Evolutionary conservation across 2,329 filamentous ascomycete genomes (phyloP).

Genomic region (Orbilia javanica): DNA sequence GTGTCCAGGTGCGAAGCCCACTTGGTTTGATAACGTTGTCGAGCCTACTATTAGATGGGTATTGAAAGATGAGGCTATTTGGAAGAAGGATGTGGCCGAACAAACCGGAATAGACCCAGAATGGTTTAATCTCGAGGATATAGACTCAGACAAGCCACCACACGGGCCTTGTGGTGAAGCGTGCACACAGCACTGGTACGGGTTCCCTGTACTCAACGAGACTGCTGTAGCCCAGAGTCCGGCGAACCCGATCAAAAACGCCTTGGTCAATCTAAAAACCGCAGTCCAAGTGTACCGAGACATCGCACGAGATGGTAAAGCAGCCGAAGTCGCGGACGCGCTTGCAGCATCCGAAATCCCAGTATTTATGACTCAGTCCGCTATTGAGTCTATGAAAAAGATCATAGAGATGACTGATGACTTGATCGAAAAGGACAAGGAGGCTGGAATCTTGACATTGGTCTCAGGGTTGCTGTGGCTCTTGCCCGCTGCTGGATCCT

Average conservation of each 20-base stretch:
- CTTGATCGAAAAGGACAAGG: not conserved
- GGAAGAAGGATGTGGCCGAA: slow-evolving; percentile 9
- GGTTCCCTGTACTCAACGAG: slow-evolving; percentile 1
- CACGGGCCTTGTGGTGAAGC: not conserved
- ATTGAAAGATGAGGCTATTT: not conserved
- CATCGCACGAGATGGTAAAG: not conserved
- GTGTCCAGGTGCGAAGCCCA: not conserved
- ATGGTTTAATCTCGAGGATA: slow-evolving; percentile 15
- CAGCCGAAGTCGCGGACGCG: slow-evolving; percentile 1
- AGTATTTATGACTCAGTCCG: slow-evolving; percentile 24
- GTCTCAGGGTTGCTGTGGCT: slow-evolving; percentile 13
- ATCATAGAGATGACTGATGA: slow-evolving; percentile 15
- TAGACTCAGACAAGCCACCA: not conserved
- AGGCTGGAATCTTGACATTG: slow-evolving; percentile 15
- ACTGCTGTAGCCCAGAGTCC: slow-evolving; percentile 4
- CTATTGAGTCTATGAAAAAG: slow-evolving; percentile 9
- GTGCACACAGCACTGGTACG: not conserved
- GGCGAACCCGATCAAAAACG: not conserved
- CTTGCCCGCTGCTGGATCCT: not conserved
- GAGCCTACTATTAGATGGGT: slow-evolving; percentile 10
- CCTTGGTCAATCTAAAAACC: slow-evolving; percentile 13
- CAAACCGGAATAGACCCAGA: slow-evolving; percentile 1
- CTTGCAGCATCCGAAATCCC: slow-evolving; percentile 14
- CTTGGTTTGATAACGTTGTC: not conserved
- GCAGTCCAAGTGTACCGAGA: not conserved